Conservation (phyloP, 2,329 filamentous ascomycete genomes). For the Fusarium sp. region DNA sequence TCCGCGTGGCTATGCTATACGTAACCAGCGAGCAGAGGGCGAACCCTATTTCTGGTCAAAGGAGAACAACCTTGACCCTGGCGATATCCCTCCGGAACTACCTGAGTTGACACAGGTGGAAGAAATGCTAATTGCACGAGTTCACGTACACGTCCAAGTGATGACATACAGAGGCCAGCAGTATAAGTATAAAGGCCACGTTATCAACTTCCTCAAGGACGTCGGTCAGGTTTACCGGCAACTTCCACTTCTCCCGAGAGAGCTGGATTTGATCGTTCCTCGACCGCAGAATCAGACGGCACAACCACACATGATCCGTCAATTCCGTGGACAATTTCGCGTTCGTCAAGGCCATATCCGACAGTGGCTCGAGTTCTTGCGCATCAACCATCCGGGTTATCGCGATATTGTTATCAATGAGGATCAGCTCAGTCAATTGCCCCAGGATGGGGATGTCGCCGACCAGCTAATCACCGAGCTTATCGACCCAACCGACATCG, state of each 20-base stretch:
- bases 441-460: slow-evolving; percentile 8
- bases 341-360: slow-evolving; percentile 1
- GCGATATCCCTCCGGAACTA: slow-evolving; percentile 3
- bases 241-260: slow-evolving; percentile 10
- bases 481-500: not conserved
- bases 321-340: not conserved
- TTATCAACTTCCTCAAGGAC: slow-evolving; percentile 24
- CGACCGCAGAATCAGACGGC: slow-evolving; percentile 9
- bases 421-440: slow-evolving; percentile 12
- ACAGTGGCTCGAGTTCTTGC: slow-evolving; percentile 19
- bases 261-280: slow-evolving; percentile 17
- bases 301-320: not conserved
- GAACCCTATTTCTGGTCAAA: not conserved
- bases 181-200: slow-evolving; percentile 19
- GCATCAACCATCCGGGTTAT: slow-evolving; percentile 15
- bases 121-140: slow-evolving; percentile 17
- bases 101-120: slow-evolving; percentile 8
- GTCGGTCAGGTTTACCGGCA: slow-evolving; percentile 11
- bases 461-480: not conserved
- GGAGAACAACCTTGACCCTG: slow-evolving; percentile 18
- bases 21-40: not conserved
- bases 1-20: no score
- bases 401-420: slow-evolving; percentile 1
- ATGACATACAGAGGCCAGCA: slow-evolving; percentile 12
- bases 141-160: slow-evolving; percentile 9